Evolutionary conservation across 192 early-diverging fungal species (phyloP), one percentile per base, ranked within the genome.

Genomic region (Chytriomyces sp.): DNA sequence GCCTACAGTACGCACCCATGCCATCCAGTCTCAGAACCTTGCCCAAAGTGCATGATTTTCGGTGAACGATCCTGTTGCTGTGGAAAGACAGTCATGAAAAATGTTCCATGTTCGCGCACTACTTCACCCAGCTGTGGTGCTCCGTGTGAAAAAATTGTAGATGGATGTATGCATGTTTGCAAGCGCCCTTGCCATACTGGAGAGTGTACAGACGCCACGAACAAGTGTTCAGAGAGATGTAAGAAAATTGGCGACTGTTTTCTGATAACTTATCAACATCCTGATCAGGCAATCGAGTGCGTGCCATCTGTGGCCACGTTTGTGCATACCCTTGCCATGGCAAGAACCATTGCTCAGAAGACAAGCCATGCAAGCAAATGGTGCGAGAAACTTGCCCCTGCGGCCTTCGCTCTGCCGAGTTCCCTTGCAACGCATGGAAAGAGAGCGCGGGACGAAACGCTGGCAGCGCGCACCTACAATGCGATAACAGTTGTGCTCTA

Each of bases 31-130:
- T 78, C 77, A n/a, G 89, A 88, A 56, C 84, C 93, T 2, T 98
- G 96, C 40, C 94, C 96, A 8, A 95, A 95, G 26, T 98, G 96
- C 79, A 81, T 94, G 17, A 83, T 92, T 41, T 88, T 98, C 40
- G 92, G 93, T 0, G 76, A 84, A 6, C 82, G 89, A 38, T 69
- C 58, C 30, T 85, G 83, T 56, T 79, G 81, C 34, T 98, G 96
- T 73, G 92, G 93, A 39, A 91, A 89, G 65, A 81, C 84, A 19
- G 81, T 81, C 34, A 78, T 96, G 78, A 88, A 86, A 30, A 94
- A 91, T 68, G 81, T 95, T 3, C 90, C 93, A 4, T 98, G 96
- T 73, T 91, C 92, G 56, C 84, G 93, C 30, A 69, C 73, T 57
- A 85, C 78, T 40, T 80, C 82, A 8, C 88, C 89, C n/a, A 88